These are phyloP conservation scores for Trametes gibbosa DNA, from an alignment of 768 basidiomycete species.

Conservation along the genomic window DNA sequence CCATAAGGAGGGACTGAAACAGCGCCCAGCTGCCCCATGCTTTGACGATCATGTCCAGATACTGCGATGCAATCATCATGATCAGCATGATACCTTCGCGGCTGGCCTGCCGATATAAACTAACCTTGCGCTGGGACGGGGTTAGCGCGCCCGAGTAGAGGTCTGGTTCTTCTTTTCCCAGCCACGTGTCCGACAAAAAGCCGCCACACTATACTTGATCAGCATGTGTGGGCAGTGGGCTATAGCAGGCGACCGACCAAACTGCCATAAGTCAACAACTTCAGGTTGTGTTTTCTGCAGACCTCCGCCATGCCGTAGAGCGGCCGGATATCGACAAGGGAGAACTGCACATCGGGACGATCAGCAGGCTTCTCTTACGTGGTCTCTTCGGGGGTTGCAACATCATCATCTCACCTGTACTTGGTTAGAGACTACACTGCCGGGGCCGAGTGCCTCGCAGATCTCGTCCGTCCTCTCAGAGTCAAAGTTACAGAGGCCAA, in stretches of 20 bases:
- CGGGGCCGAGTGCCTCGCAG: slow-evolving; percentile 69
- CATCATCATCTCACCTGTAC: slow-evolving; percentile 62
- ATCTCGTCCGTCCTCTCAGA: slow-evolving; percentile 73
- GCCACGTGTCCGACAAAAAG: slow-evolving; percentile 76
- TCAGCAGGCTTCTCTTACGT: neutral
- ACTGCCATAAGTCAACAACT: slow-evolving; percentile 80
- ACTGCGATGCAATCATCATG: slow-evolving; percentile 41
- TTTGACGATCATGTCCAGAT: slow-evolving; percentile 77
- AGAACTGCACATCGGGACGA: slow-evolving; percentile 51
- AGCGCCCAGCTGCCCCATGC: slow-evolving; percentile 79
- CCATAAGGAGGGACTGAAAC: slow-evolving; percentile 63
- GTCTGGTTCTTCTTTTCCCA: slow-evolving; percentile 66
- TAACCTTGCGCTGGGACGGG: slow-evolving; percentile 80
- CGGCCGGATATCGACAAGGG: slow-evolving; percentile 75
- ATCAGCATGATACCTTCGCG: neutral
- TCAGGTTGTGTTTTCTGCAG: slow-evolving; percentile 68
- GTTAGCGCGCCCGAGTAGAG: slow-evolving; percentile 65
- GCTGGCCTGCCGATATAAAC: slow-evolving; percentile 3
- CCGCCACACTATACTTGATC: slow-evolving; percentile 66
- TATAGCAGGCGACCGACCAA: slow-evolving; percentile 46
- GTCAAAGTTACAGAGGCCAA: slow-evolving; percentile 85
- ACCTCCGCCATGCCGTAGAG: slow-evolving; percentile 76
- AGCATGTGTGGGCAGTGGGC: too few relatives aligned
- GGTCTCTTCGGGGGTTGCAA: too few relatives aligned
- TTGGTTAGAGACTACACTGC: slow-evolving; percentile 77